Conservation (phyloP, 1,139 yeast genomes). For the Sugiyamaella pinicola region DNA sequence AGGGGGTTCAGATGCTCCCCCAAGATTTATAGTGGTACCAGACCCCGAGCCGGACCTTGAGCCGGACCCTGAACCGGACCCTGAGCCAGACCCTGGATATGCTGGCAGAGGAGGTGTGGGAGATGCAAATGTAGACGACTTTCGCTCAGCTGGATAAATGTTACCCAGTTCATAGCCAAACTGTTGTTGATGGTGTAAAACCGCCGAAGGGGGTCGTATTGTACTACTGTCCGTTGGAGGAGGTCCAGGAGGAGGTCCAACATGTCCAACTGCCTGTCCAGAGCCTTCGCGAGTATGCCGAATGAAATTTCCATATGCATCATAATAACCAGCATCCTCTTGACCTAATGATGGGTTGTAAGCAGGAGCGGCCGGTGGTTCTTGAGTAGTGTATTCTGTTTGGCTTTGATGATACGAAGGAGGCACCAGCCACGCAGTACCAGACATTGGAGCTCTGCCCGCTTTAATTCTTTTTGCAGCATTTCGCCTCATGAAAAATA, state of each 20-base stretch:
- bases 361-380: slow-evolving; percentile 39
- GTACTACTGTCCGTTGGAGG: background rate
- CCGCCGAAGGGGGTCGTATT: slow-evolving; percentile 7
- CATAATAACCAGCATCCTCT: slow-evolving; percentile 82
- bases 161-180: slow-evolving; percentile 5
- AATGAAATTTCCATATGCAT: slow-evolving; percentile 61
- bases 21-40: background rate
- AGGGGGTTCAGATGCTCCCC: slow-evolving; percentile 9
- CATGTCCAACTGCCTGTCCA: too few species aligned
- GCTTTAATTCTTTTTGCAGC: slow-evolving; percentile 59
- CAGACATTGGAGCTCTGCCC: slow-evolving; percentile 74
- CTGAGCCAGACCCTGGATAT: background rate
- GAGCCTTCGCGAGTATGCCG: slow-evolving; percentile 34
- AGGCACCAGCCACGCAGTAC: slow-evolving; percentile 92
- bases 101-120: background rate
- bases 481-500: slow-evolving; percentile 47
- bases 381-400: slow-evolving; percentile 49
- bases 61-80: background rate
- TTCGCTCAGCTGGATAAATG: slow-evolving; percentile 6
- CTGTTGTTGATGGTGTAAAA: slow-evolving; percentile 8
- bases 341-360: slow-evolving; percentile 54
- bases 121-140: slow-evolving; percentile 4
- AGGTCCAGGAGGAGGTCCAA: slow-evolving; percentile 21
- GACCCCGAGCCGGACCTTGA: background rate
- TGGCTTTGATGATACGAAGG: slow-evolving; percentile 82